phyloP scores from a whole-genome alignment of 2,329 filamentous ascomycete genomes.

The Sordariomycetes sp. region DNA sequence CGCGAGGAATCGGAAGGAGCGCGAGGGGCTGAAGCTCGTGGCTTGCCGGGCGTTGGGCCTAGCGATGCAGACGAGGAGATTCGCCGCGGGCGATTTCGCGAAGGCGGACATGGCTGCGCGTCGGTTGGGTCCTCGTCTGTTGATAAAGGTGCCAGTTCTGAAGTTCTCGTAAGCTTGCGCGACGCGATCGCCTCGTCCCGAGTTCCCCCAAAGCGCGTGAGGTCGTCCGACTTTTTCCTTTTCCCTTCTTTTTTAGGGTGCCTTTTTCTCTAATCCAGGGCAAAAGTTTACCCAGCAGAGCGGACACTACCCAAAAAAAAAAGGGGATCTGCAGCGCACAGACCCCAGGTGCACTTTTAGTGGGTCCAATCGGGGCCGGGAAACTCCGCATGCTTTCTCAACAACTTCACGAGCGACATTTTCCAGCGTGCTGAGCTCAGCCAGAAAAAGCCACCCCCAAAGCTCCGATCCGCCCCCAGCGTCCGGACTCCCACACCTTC shows the following conservation, averaged over 20 bases:
- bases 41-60: slow-evolving; percentile 4
- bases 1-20: slow-evolving; percentile 7
- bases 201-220: not conserved
- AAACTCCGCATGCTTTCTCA: not conserved
- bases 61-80: slow-evolving; percentile 2
- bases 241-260: too few species aligned
- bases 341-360: not conserved
- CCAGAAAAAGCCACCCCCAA: not conserved
- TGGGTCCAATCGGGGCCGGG: not conserved
- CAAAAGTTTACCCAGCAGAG: not conserved
- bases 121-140: not conserved
- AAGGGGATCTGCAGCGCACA: not conserved
- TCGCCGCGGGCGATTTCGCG: not conserved
- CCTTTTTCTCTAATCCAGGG: too few species aligned
- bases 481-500: not conserved
- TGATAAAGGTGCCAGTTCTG: not conserved
- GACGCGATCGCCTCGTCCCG: not conserved
- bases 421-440: not conserved
- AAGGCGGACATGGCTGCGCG: slow-evolving; percentile 3
- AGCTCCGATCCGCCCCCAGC: not conserved
- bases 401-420: slow-evolving; percentile 3
- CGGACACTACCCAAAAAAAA: not conserved
- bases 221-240: not conserved
- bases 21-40: not conserved
- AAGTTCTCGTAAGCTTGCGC: not conserved